phyloP scores from a whole-genome alignment of 2,329 filamentous ascomycete species.

The Parascedosporium putredinis region DNA sequence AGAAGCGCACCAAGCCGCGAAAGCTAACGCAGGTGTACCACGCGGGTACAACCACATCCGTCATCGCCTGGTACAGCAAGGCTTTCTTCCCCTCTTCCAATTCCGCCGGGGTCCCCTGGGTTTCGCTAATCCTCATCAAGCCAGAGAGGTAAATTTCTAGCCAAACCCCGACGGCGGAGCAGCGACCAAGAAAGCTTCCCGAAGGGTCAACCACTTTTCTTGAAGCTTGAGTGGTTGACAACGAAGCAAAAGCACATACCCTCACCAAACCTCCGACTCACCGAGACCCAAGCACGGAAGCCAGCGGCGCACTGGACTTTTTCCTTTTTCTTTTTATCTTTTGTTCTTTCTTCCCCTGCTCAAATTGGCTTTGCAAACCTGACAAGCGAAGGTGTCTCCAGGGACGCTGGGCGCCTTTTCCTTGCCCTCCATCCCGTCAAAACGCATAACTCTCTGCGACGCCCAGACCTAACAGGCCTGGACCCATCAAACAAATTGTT shows the following conservation, averaged over 20 bases:
- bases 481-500: not conserved
- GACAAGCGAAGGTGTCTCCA: not conserved
- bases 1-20: not conserved
- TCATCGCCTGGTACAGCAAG: not conserved
- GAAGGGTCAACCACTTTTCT: slow-evolving; percentile 2
- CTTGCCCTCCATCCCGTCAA: too few species aligned
- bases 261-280: slow-evolving; percentile 1
- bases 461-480: too few species aligned
- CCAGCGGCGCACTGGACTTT: not conserved
- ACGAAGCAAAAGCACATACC: not conserved
- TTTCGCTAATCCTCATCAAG: slow-evolving; percentile 1
- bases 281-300: not conserved
- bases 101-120: not conserved
- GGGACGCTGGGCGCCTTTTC: too few species aligned
- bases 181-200: not conserved
- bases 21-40: not conserved
- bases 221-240: not conserved
- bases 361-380: too few species aligned
- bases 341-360: too few species aligned
- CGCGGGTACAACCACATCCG: not conserved
- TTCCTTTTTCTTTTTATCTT: not conserved
- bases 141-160: slow-evolving; percentile 3
- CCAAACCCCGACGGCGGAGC: not conserved
- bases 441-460: too few species aligned
- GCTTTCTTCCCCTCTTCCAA: too few species aligned